Evolutionary conservation across 208 protist genomes (phyloP), one percentile per base, ranked within the genome.

Genomic region (Endotrypanum monterogeii): DNA sequence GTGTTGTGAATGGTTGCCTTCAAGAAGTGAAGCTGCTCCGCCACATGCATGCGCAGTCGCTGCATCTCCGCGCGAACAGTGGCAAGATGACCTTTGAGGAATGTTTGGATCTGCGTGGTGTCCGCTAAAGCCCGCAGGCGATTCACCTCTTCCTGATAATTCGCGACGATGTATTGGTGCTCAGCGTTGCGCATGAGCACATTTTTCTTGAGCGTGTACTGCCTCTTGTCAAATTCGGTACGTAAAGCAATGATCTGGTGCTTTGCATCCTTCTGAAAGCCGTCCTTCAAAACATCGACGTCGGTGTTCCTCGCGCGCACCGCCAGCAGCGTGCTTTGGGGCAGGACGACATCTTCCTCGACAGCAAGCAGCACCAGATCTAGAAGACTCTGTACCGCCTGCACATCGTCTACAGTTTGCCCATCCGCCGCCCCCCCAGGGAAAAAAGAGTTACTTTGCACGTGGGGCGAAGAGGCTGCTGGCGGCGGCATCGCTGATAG

Each of bases 311-410:
- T 67, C 20, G 28, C 55, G 35, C 54, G 62, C 70, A 76, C 51
- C 79, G 55, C 52, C 61, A 80, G 70, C 32, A 87, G 71, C 25
- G 83, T 74, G 35, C 68, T 76, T 20, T 75, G 63, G 2, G 76
- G 68, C 20, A 76, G 23, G 63, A 86, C 75, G 20, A 89, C 77
- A 69, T 94, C 89, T 65, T 89, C 87, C 76, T 97, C 89, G 50
- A 97, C 91, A 2, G 90, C 93, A 20, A 97, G 80, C 12, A 97
- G 73, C 5, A 89, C 91, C 25, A 96, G 73, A 71, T 97, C 93
- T 0, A 97, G 81, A 20, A 97, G 79, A 73, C 91, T 96, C 41
- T 95, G 83, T 54, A 97, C 80, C 1, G 86, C 76, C 37, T 83
- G 82, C 25, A 94, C 73, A 52, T 94, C 91, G 57, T 30, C 46